Base-by-base conservation (phyloP, 2,329 filamentous ascomycete species). In the Microcyclosporella mali region DNA sequence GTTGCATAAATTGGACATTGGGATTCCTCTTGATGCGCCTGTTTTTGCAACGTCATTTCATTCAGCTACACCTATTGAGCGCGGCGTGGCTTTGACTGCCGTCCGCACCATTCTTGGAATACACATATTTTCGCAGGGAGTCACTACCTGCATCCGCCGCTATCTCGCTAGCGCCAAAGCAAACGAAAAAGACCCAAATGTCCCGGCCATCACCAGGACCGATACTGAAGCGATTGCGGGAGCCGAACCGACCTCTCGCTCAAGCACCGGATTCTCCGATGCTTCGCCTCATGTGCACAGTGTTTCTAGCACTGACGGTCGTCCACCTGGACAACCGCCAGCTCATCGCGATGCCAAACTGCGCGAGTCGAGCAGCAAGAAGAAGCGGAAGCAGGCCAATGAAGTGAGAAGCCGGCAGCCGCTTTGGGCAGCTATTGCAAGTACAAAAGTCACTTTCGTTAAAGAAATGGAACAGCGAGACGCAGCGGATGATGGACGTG, bases 391-490 rank as follows among this genome's bases (percentile, higher is more conserved):
- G 69, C 88, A 94, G 68, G 90, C 86, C 61, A 88, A 88, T 45
- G 86, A 92, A 66, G 88, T 94, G 54, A 78, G 89, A 65, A 86
- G 88, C 63, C 82, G 88, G 61, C 89, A 95, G 68, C 89, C 89
- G 37, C 78, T 95, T 52, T 95, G 89, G 89, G 88, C 89, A 51
- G 89, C 89, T 36, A 78, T 95, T 56, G 89, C 89, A 39, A 95
- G 88, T 69, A 95, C 89, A 61, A 95, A 95, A 74, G 89, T 95
- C 63, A 90, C 92, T 57, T 88, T 95, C 68, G 82, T 94, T 61
- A 92, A 94, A 70, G 89, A 67, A 70, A 77, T 73, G 64, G 72
- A 75, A 67, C 78, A 94, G 62, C 90, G 85, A 53, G 81, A 85
- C 62, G 81, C 82, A 45, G 77, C 83, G 47, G 78, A 79, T 42